Percentiles rank a stretch among this genome's conserved stretches.
Evolutionary conservation across 1,284 basidiomycete genomes (phyloP).

Genomic region (Cryptococcus sp.): DNA sequence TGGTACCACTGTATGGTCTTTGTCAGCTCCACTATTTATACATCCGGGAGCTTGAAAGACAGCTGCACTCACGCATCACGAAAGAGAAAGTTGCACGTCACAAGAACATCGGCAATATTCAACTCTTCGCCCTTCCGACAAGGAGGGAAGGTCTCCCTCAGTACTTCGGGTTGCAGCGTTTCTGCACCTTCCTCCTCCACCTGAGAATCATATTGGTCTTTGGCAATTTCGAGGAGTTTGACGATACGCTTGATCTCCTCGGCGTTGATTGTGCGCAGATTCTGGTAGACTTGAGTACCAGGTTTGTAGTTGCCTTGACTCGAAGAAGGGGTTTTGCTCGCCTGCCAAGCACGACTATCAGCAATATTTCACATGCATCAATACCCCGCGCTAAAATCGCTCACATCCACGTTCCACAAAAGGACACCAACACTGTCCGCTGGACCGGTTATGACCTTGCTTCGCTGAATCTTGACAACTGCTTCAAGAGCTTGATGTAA

Average conservation of each 20-base stretch:
- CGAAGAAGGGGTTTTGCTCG: conserved; percentile 42
- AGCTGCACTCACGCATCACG: conserved; percentile 69
- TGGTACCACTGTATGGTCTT: conserved; percentile 62
- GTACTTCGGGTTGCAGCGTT: conserved; percentile 37
- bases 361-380: too few species aligned
- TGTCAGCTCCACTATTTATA: too few species aligned
- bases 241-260: conserved; percentile 69
- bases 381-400: conserved; percentile 57
- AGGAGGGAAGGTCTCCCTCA: conserved; percentile 44
- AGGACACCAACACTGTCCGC: conserved; percentile 85
- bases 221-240: conserved; percentile 36
- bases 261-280: conserved; percentile 74
- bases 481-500: conserved; percentile 70
- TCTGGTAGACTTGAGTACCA: conserved; percentile 73
- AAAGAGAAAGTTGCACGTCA: conserved; percentile 81
- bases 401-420: conserved; percentile 83
- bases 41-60: too few species aligned
- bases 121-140: conserved; percentile 38
- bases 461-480: conserved; percentile 80
- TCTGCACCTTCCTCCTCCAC: conserved; percentile 20
- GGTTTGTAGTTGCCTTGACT: conserved; percentile 58
- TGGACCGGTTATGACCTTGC: conserved; percentile 83
- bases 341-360: conserved; percentile 5
- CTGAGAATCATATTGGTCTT: conserved; percentile 35
- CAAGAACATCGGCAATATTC: conserved; percentile 77